Evolutionary conservation across 495 filamentous ascomycete genomes (phyloP), one percentile per base, ranked within the genome.

Genomic region (Jackrogersella minutella): DNA sequence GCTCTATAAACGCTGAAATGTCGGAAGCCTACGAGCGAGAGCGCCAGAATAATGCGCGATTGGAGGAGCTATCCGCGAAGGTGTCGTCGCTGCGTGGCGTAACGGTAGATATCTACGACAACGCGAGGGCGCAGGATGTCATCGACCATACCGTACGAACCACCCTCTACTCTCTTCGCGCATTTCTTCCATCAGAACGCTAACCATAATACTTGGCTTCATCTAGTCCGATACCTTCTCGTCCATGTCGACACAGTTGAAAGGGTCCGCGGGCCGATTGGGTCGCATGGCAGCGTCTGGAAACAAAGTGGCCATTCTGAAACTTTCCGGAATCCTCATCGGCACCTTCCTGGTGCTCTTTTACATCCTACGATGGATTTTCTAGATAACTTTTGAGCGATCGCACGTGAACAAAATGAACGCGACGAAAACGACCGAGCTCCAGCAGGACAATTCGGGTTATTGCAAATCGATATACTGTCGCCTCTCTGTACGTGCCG

Each of bases 101-200:
- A n/a, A 99, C 95, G n/a, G 87, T 97, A 41, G 92, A 98, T 79
- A 99, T 99, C 74, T 96, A 97, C 80, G 93, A 97, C 79, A 91
- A 93, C 73, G 95, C 95, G 36, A 85, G 91, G 36, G 86, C 90
- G 70, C 93, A 97, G 72, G 86, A 89, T 52, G 84, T 95, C 24
- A 91, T 99, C 59, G 93, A 98, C 75, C 84, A 86, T 69, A 92
- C 91, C 40, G 93, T 96, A 86, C 14, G 86, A 79, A 51, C 53
- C 21, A 16, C 28, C 57, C 14, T 36, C 19, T n/a, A 4, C 36
- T 53, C 8, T 47, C 10, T 26, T 22, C 43, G 3, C 14, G 1
- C 8, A 51, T 14, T 21, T 31, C 19, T 40, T 14, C 21, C 31
- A 40, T 53, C 50, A 24, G 22, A 17, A 1, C 3, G 16, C 53